Base-by-base conservation (phyloP, 129 eudicot genomes). In the Flaveria linearis region DNA sequence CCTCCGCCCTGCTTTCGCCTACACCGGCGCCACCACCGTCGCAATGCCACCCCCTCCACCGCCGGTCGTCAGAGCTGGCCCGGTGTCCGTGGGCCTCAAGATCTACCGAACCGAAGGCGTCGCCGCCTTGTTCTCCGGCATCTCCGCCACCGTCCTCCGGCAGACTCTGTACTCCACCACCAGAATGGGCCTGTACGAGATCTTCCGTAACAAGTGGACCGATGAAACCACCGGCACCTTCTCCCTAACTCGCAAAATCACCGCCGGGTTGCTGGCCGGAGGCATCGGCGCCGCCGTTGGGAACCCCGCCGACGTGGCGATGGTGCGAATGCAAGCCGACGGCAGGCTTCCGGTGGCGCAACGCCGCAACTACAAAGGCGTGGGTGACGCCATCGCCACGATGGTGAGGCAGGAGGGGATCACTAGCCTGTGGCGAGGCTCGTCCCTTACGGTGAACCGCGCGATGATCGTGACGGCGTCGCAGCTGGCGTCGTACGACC, bases 261-360 rank as follows among this genome's bases (percentile, higher is more conserved):
- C 85, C 0, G 89, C 97, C 51, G 95, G 95, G 0, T 73, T 91
- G 42, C 50, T 91, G 52, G 91, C 92, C 51, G 97, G 97, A 0
- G 95, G 81, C 1, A 79, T 91, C 51, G 92, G 97, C 16, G 90
- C 97, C 14, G 94, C 94, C 50, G 92, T 88, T 2, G 97, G 97
- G 6, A 91, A 91, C 78, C 97, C 95, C 0, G 90, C 92, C 0
- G 95, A 91, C 68, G 88, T 88, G 11, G 94, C 97, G 13, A 91
- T 88, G 94, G 97, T 91, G 10, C 87, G 92, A 22, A 91, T 91
- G 95, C 97, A 88, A 72, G 97, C 97, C 49, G 97, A 91, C 81
- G 92, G 95, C 23, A 80, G 97, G 67, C 92, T 91, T 17, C 94
- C 97, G 18, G 41, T 47, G 23, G 72, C 80, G 4, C 83, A 87